phyloP scores from a whole-genome alignment of 176 grass and related monocot genomes.

The Carex parvula region DNA sequence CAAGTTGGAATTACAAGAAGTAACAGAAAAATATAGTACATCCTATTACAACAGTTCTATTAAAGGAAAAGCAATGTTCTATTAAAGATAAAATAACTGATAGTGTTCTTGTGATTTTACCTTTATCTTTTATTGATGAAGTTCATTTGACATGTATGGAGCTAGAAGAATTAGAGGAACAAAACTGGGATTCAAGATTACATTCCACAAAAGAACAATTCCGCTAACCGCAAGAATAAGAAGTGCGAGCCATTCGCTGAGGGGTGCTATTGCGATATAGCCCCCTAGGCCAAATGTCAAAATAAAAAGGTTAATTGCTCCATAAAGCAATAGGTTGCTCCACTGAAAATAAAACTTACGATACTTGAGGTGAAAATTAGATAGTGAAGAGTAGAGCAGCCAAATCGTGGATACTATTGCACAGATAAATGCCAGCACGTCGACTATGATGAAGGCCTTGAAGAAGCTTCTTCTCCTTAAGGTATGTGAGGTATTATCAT shows the following conservation, averaged over 20 bases:
- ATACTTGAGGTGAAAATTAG: neutral
- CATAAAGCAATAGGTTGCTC: neutral
- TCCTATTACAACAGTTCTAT: too few species aligned
- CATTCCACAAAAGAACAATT: neutral
- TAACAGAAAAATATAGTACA: too few species aligned
- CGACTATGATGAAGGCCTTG: neutral
- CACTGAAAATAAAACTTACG: neutral
- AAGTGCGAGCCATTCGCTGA: neutral
- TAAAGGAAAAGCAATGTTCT: too few species aligned
- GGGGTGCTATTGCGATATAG: neutral
- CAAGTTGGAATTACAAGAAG: too few species aligned
- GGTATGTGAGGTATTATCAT: neutral
- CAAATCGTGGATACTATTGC: constrained; percentile 4
- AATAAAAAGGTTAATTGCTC: neutral
- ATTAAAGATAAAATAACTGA: neutral
- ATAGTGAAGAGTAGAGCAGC: neutral
- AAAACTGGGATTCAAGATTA: neutral
- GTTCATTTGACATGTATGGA: neutral
- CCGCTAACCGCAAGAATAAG: neutral
- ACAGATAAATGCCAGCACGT: neutral
- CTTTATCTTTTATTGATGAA: too few species aligned
- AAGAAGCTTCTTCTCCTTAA: neutral
- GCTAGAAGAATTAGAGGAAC: neutral
- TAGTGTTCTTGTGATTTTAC: neutral
- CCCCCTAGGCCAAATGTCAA: neutral